A percentile compares a stretch with the other conserved stretches of the same genome.
phyloP scores from a whole-genome alignment of 2,329 filamentous ascomycete species.

The Aspergillus sp. region DNA sequence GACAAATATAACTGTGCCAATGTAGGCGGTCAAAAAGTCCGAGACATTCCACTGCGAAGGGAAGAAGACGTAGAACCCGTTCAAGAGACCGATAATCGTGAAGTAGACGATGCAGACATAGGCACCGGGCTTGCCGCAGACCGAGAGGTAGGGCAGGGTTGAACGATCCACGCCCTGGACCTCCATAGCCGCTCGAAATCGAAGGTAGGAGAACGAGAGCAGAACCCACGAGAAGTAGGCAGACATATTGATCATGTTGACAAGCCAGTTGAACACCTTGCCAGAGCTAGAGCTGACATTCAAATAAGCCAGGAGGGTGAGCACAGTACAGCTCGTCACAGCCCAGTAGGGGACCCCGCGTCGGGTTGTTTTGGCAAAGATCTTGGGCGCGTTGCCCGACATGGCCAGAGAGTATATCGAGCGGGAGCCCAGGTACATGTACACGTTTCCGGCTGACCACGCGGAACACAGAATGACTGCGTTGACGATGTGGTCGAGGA shows the following conservation, averaged over 20 bases:
- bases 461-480: conserved; percentile 63
- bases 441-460: conserved; percentile 59
- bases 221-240: conserved; percentile 58
- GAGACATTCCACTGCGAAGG: conserved; percentile 49
- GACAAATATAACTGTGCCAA: conserved; percentile 50
- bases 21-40: conserved; percentile 52
- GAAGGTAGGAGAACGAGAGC: conserved; percentile 51
- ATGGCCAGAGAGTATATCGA: conserved; percentile 43
- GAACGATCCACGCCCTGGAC: conserved; percentile 27
- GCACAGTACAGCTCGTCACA: conserved; percentile 32
- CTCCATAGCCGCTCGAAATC: conserved; percentile 43
- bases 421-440: conserved; percentile 45
- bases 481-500: conserved; percentile 62
- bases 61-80: conserved; percentile 27
- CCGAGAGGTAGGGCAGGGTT: conserved; percentile 39
- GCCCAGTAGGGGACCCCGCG: conserved; percentile 46
- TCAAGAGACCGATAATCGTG: conserved; percentile 2
- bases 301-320: conserved; percentile 25
- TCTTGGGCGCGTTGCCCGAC: conserved; percentile 26
- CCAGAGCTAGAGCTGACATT: neutral
- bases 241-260: conserved; percentile 56
- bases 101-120: neutral
- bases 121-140: conserved; percentile 45
- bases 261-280: conserved; percentile 57
- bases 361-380: conserved; percentile 34